Conservation (phyloP, 371 early-diverging fungal species). For the Mortierella sp. region DNA sequence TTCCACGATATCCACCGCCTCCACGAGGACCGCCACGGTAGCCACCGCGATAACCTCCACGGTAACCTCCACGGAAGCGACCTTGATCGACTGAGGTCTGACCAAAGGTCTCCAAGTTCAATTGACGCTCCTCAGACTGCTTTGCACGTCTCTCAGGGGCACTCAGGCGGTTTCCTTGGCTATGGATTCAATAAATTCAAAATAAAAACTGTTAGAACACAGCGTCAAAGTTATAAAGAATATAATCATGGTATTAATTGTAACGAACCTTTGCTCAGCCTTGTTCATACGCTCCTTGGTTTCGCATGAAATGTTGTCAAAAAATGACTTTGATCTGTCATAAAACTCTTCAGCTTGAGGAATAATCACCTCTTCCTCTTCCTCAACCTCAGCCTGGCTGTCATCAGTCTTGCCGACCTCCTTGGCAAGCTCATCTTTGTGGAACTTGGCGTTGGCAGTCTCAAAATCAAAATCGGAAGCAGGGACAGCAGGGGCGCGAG, state of each 20-base stretch:
- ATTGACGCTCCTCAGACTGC: conserved; percentile 86
- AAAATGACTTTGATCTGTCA: conserved; percentile 87
- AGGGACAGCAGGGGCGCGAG: conserved; percentile 74
- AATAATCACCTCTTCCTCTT: conserved; percentile 65
- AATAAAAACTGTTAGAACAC: not conserved
- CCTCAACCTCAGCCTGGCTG: conserved; percentile 56
- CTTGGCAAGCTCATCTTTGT: conserved; percentile 83
- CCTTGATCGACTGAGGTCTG: conserved; percentile 80
- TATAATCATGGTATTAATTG: not conserved
- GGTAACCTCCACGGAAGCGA: conserved; percentile 72
- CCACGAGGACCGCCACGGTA: conserved; percentile 66
- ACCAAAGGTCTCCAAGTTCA: conserved; percentile 97
- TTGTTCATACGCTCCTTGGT: conserved; percentile 86
- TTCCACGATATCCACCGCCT: conserved; percentile 58
- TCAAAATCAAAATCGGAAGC: conserved; percentile 96
- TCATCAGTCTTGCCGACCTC: conserved; percentile 63
- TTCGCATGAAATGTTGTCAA: conserved; percentile 98
- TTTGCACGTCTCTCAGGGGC: conserved; percentile 79
- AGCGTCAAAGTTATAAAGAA: not conserved
- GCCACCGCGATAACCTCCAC: conserved; percentile 68
- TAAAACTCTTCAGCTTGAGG: conserved; percentile 73
- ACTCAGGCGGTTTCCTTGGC: conserved; percentile 54
- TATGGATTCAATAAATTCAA: not conserved
- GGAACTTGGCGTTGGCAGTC: conserved; percentile 91
- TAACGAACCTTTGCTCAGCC: conserved; percentile 27